Percentiles rank a stretch among this genome's conserved stretches.
These are phyloP conservation scores for Boletus rufocinnamomeus DNA, from an alignment of 768 basidiomycete genomes.

Conservation along the genomic window DNA sequence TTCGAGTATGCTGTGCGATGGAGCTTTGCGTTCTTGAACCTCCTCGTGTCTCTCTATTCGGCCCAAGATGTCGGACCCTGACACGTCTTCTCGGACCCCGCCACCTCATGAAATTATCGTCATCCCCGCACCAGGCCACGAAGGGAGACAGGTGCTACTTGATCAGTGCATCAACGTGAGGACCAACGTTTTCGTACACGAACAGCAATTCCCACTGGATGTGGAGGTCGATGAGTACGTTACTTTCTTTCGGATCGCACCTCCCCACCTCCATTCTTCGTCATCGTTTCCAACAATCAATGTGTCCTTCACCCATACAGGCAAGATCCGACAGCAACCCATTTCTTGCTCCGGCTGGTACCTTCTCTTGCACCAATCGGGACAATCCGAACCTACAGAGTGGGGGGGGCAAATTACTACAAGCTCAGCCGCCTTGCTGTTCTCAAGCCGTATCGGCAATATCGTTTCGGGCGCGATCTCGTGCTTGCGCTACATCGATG, in stretches of 20 bases:
- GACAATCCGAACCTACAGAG: conserved; percentile 58
- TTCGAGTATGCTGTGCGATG: conserved; percentile 23
- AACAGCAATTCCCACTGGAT: conserved; percentile 69
- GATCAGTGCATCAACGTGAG: conserved; percentile 68
- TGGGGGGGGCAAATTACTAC: conserved; percentile 49
- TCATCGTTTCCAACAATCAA: conserved; percentile 12
- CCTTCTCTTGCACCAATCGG: conserved; percentile 66
- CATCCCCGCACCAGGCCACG: conserved; percentile 39
- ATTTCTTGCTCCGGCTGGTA: conserved; percentile 69
- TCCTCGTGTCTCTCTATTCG: conserved; percentile 3
- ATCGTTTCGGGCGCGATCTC: conserved; percentile 66
- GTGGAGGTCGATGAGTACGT: conserved; percentile 73
- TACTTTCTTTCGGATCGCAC: conserved; percentile 20
- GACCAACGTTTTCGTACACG: conserved; percentile 49
- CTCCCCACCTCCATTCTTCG: conserved; percentile 14
- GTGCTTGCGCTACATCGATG: conserved; percentile 64
- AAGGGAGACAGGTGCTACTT: conserved; percentile 46
- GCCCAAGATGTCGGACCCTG: conserved; percentile 19
- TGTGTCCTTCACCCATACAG: conserved; percentile 37
- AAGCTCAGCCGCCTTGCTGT: conserved; percentile 76
- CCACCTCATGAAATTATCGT: conserved; percentile 62
- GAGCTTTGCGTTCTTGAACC: conserved; percentile 6
- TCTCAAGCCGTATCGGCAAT: conserved; percentile 61
- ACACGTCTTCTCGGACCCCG: conserved; percentile 8
- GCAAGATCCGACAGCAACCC: conserved; percentile 61